Evolutionary conservation across 2,329 filamentous ascomycete genomes (phyloP).

Genomic region (Trichoderma sp.): DNA sequence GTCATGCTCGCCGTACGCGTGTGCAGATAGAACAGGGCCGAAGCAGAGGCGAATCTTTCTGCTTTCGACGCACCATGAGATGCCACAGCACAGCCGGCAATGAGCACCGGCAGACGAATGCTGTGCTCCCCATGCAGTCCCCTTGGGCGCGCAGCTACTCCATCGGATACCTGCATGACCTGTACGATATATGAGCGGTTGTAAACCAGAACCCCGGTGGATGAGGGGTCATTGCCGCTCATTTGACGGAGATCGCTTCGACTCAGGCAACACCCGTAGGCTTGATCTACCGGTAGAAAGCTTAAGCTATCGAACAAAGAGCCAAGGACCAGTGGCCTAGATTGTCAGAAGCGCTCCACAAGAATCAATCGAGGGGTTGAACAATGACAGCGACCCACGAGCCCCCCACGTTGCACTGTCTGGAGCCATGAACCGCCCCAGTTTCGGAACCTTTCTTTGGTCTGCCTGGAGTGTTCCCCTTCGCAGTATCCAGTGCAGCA

Average conservation of each 20-base stretch:
- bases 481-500: constrained; percentile 15
- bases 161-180: background rate
- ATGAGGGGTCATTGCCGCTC: background rate
- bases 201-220: too few relatives aligned
- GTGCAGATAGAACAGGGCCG: background rate
- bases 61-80: background rate
- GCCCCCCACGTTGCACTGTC: constrained; percentile 22
- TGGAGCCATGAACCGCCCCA: constrained; percentile 16
- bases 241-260: background rate
- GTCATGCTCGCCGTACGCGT: constrained; percentile 21
- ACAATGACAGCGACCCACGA: constrained; percentile 6
- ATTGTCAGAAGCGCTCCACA: constrained; percentile 6
- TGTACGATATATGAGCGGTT: background rate
- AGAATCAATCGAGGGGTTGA: background rate
- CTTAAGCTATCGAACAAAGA: background rate
- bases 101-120: background rate
- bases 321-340: background rate
- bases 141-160: background rate
- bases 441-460: constrained; percentile 18
- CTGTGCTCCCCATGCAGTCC: background rate
- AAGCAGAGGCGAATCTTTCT: background rate
- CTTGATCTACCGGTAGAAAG: background rate
- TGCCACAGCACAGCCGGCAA: background rate
- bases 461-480: background rate
- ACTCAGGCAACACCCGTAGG: background rate